Percentiles rank a stretch among this genome's conserved stretches.
Conservation (phyloP, 257 asterid species). For the Fraxinus anomala region DNA sequence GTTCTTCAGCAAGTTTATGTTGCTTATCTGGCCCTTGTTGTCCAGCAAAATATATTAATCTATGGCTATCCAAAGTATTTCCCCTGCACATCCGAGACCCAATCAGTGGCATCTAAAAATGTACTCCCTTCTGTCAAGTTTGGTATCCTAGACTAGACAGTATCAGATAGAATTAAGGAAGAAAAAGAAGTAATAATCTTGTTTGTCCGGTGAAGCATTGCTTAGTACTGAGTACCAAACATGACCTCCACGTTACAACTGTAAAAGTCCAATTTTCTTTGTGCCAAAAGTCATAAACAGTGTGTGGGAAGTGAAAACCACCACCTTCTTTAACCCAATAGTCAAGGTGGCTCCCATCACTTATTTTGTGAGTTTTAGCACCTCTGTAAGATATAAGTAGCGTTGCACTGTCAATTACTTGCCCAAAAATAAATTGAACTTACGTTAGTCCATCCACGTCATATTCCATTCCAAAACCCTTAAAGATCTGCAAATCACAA, state of each 20-base stretch:
- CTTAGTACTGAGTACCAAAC: not conserved
- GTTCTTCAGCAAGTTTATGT: constrained; percentile 73
- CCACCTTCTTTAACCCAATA: not conserved
- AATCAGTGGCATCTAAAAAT: not conserved
- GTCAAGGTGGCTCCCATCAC: not conserved
- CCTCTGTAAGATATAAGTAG: not conserved
- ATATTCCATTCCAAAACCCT: constrained; percentile 59
- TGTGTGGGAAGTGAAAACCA: not conserved
- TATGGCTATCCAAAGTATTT: constrained; percentile 67
- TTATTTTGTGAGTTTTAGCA: not conserved
- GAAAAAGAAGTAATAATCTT: not conserved
- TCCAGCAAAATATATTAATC: constrained; percentile 66
- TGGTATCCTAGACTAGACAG: not conserved
- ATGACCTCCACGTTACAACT: not conserved
- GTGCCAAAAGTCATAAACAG: constrained; percentile 7
- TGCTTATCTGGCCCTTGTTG: constrained; percentile 67
- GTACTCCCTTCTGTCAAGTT: not conserved
- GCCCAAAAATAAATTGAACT: constrained; percentile 24
- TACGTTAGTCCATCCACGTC: constrained; percentile 62
- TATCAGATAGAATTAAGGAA: not conserved
- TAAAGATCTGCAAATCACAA: constrained; percentile 51
- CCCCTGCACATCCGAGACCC: constrained; percentile 54
- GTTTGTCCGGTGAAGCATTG: not conserved
- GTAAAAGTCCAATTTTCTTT: not conserved
- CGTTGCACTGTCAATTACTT: not conserved